These are phyloP conservation scores for Saitozyma podzolica DNA, from an alignment of 768 basidiomycete genomes.

Conservation along the genomic window DNA sequence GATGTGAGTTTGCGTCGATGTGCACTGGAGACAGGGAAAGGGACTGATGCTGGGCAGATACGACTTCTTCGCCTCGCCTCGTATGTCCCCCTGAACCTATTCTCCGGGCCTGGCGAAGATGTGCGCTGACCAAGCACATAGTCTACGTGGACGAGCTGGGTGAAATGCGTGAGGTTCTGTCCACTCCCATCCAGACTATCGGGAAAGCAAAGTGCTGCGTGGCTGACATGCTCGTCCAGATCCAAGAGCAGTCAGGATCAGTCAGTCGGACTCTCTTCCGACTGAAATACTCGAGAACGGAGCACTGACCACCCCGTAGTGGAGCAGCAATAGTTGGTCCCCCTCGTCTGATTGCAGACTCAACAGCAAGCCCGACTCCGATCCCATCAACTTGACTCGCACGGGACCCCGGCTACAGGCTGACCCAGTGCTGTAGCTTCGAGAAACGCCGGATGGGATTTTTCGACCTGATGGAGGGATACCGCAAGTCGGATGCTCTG, in stretches of 20 bases:
- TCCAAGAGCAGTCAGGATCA: constrained; percentile 45
- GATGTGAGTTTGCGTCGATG: constrained; percentile 27
- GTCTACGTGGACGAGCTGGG: constrained; percentile 52
- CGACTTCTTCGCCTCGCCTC: constrained; percentile 51
- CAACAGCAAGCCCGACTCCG: not conserved
- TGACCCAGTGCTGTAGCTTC: constrained; percentile 29
- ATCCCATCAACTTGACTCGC: not conserved
- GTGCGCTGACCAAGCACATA: constrained; percentile 8
- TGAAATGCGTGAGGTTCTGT: constrained; percentile 43
- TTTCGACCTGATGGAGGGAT: constrained; percentile 52
- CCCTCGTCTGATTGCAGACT: not conserved
- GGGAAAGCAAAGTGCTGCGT: not conserved
- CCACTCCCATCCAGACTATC: not conserved
- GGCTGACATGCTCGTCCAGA: constrained; percentile 15
- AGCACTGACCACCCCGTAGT: constrained; percentile 18
- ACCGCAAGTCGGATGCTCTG: constrained; percentile 50
- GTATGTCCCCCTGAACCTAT: constrained; percentile 20
- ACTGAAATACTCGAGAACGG: too few relatives aligned
- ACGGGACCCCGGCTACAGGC: not conserved
- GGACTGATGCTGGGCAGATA: constrained; percentile 24
- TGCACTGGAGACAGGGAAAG: not conserved
- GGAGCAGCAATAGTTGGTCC: constrained; percentile 52
- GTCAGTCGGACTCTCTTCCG: constrained; percentile 18
- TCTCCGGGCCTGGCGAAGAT: not conserved
- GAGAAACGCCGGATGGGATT: constrained; percentile 52